These are phyloP conservation scores for Vitis hybrid DNA, from an alignment of 177 flowering plant species.

Conservation along the genomic window DNA sequence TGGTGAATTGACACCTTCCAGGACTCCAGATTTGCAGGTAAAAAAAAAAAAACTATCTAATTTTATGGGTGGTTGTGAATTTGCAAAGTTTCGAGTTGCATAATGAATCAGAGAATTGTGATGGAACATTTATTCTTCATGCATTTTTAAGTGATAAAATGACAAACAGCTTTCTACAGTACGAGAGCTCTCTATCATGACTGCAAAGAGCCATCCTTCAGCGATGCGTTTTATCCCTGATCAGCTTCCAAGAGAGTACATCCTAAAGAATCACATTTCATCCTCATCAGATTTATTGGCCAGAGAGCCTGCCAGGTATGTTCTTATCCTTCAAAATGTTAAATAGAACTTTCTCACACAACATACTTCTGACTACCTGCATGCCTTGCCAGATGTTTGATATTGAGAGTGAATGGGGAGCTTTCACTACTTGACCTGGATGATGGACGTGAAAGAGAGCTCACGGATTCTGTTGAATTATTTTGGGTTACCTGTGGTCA, in stretches of 20 bases:
- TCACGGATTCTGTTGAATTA: slow-evolving; percentile 89
- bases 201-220: slow-evolving; percentile 95
- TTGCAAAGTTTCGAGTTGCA: slow-evolving; percentile 10
- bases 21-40: slow-evolving; percentile 84
- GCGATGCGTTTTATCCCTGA: slow-evolving; percentile 96
- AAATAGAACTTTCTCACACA: not conserved
- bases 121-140: slow-evolving; percentile 32
- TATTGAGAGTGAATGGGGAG: slow-evolving; percentile 86
- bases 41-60: slow-evolving; percentile 11
- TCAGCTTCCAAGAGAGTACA: slow-evolving; percentile 47
- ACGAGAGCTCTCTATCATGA: slow-evolving; percentile 98
- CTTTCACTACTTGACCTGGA: slow-evolving; percentile 95
- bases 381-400: slow-evolving; percentile 66
- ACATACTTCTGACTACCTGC: slow-evolving; percentile 19
- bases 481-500: slow-evolving; percentile 99
- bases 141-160: slow-evolving; percentile 88
- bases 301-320: slow-evolving; percentile 78
- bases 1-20: slow-evolving; percentile 82
- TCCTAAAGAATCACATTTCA: slow-evolving; percentile 30
- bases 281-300: slow-evolving; percentile 33
- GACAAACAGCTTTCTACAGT: slow-evolving; percentile 99
- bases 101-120: slow-evolving; percentile 14
- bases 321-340: slow-evolving; percentile 5
- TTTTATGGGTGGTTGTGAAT: slow-evolving; percentile 4
- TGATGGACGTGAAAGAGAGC: slow-evolving; percentile 91